These are phyloP conservation scores for Apostasia shenzhenica DNA, from an alignment of 106 monocot genomes.

Conservation along the genomic window DNA sequence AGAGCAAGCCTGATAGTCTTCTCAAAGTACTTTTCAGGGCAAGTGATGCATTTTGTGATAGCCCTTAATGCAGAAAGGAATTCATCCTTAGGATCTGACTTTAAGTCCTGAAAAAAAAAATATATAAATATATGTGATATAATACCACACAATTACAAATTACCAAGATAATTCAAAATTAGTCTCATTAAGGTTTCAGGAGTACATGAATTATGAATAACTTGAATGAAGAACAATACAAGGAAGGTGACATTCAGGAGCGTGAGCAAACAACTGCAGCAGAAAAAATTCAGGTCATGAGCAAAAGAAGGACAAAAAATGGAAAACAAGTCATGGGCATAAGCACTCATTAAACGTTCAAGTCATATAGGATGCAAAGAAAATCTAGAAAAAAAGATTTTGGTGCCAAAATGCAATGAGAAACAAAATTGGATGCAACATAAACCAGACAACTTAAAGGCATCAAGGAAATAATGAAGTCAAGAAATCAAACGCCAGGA, in stretches of 20 bases:
- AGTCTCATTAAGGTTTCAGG: no score
- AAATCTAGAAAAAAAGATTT: no score
- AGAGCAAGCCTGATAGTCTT: constrained; percentile 54
- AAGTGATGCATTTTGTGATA: constrained; percentile 35
- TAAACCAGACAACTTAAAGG: not conserved
- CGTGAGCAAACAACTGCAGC: no score
- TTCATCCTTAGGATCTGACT: constrained; percentile 49
- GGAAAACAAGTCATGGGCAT: no score
- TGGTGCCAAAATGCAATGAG: no score
- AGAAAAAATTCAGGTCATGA: no score
- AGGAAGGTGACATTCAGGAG: no score
- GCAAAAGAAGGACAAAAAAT: no score
- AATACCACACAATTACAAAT: not conserved
- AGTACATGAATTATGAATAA: no score
- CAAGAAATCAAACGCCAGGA: not conserved
- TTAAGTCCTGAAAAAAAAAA: constrained; percentile 45
- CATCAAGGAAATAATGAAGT: not conserved
- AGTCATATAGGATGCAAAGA: no score
- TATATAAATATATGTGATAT: not conserved
- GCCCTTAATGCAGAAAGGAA: constrained; percentile 46
- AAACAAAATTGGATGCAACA: not conserved
- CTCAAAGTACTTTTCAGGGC: constrained; percentile 63
- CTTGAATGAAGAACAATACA: no score
- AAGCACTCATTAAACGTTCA: no score
- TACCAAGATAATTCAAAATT: not conserved